phyloP scores from a whole-genome alignment of 140 eudicot species.

The Artemisia princeps region DNA sequence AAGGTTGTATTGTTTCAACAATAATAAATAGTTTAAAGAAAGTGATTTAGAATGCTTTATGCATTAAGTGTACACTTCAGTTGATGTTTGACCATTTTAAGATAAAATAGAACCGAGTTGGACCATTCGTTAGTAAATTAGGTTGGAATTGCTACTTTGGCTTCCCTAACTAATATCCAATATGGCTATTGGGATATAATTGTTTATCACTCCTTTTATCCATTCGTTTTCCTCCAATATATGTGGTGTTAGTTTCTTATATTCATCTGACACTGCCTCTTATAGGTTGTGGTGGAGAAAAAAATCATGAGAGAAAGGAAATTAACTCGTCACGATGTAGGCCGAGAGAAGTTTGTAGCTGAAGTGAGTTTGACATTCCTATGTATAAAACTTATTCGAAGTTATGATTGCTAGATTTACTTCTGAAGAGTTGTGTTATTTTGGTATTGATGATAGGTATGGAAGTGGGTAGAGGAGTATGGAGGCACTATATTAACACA shows the following conservation, averaged over 20 bases:
- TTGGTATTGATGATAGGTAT: conserved; percentile 50
- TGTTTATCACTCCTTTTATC: neutral
- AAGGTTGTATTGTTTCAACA: neutral
- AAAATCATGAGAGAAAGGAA: conserved; percentile 80
- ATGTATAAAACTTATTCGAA: neutral
- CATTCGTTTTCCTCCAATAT: neutral
- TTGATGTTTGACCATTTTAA: no score
- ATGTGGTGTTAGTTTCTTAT: neutral
- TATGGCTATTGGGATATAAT: neutral
- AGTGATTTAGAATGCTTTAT: neutral
- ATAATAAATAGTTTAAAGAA: neutral
- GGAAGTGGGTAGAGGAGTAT: conserved; percentile 85
- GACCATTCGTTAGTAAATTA: no score
- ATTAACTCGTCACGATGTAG: conserved; percentile 77
- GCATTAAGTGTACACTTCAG: neutral
- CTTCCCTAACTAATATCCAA: neutral
- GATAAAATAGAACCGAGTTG: no score
- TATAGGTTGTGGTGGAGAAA: conserved; percentile 96
- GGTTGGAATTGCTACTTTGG: no score
- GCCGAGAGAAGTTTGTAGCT: conserved; percentile 68
- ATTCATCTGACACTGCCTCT: neutral
- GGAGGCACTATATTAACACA: conserved; percentile 86
- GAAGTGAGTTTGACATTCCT: conserved; percentile 55
- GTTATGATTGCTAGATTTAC: neutral
- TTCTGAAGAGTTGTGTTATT: neutral